Evolutionary conservation across 2,329 filamentous ascomycete genomes (phyloP).

Genomic region (Magnaporthiopsis incrustans): DNA sequence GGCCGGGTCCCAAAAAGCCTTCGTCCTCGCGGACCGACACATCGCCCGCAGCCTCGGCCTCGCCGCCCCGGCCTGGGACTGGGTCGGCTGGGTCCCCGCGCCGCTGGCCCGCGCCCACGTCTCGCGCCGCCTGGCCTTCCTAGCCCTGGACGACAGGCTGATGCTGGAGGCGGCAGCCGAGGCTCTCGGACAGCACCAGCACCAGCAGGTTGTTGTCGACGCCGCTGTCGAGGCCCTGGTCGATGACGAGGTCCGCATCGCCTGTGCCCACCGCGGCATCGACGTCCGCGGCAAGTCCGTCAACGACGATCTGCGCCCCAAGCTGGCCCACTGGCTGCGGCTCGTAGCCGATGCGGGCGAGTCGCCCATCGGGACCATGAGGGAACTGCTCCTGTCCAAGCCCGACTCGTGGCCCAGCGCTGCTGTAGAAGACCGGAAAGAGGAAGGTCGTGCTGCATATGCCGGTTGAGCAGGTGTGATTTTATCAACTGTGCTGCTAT

Average conservation of each 20-base stretch:
- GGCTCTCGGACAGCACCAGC: slow-evolving; percentile 30
- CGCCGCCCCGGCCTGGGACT: slow-evolving; percentile 41
- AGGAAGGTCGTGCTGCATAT: neutral
- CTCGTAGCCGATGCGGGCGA: slow-evolving; percentile 22
- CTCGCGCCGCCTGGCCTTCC: slow-evolving; percentile 46
- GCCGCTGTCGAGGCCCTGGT: slow-evolving; percentile 54
- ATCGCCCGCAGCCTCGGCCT: slow-evolving; percentile 36
- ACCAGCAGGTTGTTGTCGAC: slow-evolving; percentile 21
- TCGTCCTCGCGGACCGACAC: slow-evolving; percentile 25
- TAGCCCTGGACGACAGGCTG: slow-evolving; percentile 64
- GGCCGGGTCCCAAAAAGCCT: neutral
- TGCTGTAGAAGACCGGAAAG: too few relatives aligned
- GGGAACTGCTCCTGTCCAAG: slow-evolving; percentile 17
- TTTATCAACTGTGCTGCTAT: neutral
- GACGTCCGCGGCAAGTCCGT: slow-evolving; percentile 46
- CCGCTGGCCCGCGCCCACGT: slow-evolving; percentile 46
- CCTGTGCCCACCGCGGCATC: slow-evolving; percentile 63
- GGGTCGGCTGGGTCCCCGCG: slow-evolving; percentile 29
- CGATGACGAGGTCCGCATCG: slow-evolving; percentile 57
- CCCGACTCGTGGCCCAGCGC: slow-evolving; percentile 12
- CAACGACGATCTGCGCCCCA: slow-evolving; percentile 40
- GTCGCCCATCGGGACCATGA: slow-evolving; percentile 20
- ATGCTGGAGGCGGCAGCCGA: slow-evolving; percentile 53
- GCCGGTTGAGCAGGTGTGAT: neutral
- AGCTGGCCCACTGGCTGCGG: slow-evolving; percentile 40